Evolutionary conservation across 2,329 filamentous ascomycete genomes (phyloP).

Genomic region (Ceratocystis ficicola): DNA sequence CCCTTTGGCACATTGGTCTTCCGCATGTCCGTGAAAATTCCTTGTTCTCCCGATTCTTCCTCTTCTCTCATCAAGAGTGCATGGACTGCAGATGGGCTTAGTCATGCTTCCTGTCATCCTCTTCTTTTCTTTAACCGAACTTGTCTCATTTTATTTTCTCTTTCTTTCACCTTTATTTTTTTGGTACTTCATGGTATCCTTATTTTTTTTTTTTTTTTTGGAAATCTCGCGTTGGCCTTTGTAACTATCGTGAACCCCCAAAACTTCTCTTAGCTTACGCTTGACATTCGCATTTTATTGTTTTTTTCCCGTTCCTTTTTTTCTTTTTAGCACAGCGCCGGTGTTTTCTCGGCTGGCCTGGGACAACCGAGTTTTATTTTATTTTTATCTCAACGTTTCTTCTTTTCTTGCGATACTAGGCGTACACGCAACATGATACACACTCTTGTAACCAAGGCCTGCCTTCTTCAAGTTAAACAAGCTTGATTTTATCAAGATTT

Average conservation of each 20-base stretch:
- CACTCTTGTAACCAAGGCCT: not conserved
- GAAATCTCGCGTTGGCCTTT: not conserved
- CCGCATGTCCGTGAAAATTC: not conserved
- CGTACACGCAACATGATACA: not conserved
- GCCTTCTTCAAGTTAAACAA: not conserved
- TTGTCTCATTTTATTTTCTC: not conserved
- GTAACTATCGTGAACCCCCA: slow-evolving; percentile 5
- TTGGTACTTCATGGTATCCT: not conserved
- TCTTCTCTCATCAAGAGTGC: not conserved
- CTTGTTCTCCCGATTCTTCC: not conserved
- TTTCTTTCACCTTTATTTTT: not conserved
- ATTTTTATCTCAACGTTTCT: not conserved
- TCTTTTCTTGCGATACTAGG: slow-evolving; percentile 2
- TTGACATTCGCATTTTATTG: slow-evolving; percentile 6
- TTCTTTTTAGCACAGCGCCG: not conserved
- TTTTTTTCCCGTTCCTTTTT: not conserved
- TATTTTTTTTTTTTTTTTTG: not conserved
- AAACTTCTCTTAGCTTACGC: not conserved
- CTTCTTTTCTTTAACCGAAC: not conserved
- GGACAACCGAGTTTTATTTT: not conserved
- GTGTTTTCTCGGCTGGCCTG: slow-evolving; percentile 7
- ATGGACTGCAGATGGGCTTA: not conserved
- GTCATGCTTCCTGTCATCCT: not conserved
- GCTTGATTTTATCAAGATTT: too few species aligned
- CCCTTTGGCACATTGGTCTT: slow-evolving; percentile 2